Evolutionary conservation across 1,284 basidiomycete genomes (phyloP), one percentile per base, ranked within the genome.

Genomic region (Heterobasidion annosum): DNA sequence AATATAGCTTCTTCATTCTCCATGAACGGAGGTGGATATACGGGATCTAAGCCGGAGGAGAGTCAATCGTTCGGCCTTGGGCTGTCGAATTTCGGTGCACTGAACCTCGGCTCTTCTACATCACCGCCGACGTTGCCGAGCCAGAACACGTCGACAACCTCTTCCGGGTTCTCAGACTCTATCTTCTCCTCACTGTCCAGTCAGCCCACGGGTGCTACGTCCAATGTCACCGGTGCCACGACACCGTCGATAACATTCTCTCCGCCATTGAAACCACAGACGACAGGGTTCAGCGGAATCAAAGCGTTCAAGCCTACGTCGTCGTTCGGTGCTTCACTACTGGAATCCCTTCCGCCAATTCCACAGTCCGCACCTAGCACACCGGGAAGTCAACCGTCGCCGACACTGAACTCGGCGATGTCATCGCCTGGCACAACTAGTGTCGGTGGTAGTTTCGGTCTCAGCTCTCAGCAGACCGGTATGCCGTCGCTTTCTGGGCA

Each of bases 291-390:
- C 61, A 74, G 77, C 32, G 88, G 86, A 1, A 71, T 97, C 60
- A 94, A 92, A 68, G 78, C 91, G 1, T 98, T 98, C 80, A 93
- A 95, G 68, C 94, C 94, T 1, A 82, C 88, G 0, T 92, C 88
- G 1, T 88, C 83, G 34, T 98, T 98, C 66, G 94, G 94, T 35
- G 84, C 88, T 42, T 81, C 83, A 13, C 68, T 96, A 34, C 68
- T 94, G 54, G 89, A 91, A 56, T 82, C 83, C 0, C 70, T 96
- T 32, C 91, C 91, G 2, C 75, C 89, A 8, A 81, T 86, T 54
- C 78, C 84, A 12, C 79, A 79, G 34, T 82, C 85, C 8, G 67
- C 69, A 1, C 70, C 79, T 0, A 70, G 71, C 6, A 79, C 81
- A 16, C 78, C 83, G 32, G 69, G 19, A 12, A 19, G 12, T 40